Base-by-base conservation (phyloP, 75 land plant species). In the Pinus albicaulis region DNA sequence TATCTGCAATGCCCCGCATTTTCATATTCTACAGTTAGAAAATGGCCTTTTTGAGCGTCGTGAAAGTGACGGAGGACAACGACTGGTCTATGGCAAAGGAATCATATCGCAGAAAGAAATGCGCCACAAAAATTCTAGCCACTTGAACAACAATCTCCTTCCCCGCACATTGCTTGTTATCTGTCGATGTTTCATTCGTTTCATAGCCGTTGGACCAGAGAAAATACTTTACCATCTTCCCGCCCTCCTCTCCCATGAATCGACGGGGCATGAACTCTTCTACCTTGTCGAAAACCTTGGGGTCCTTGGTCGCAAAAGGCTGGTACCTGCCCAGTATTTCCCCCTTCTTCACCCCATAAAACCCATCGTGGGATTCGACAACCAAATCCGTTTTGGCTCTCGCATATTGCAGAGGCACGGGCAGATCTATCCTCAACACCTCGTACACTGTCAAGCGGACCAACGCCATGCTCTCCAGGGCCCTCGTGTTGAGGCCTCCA, bases 201-300 rank as follows among this genome's bases (percentile, higher is more conserved):
- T 89, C 88, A 0, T 57, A 80, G 17, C 94, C 96, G 55, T 91
- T 93, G 15, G 95, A 89, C 96, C 96, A 93, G 34, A 82, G 38
- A 12, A 93, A 84, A 56, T 89, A 79, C 76, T 76, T 76, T 59
- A 92, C 53, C 52, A 94, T 69, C 83, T 77, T 78, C 80, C 82
- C 78, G 0, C 92, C 86, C 7, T 82, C 85, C 24, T 83, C 81
- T 0, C 93, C 99, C 26, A 93, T 52, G 81, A 96, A 93, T 65
- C 97, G 64, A 13, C 84, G 83, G 31, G 83, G 76, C 20, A 83
- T 83, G 55, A 91, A 96, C 80, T 83, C 81, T 34, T 78, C 76
- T 0, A 80, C 75, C 3, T 70, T 58, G 19, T 65, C 76, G 72
- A 89, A 87, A 15, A 89, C 79, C 76, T 19, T 71, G 4, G 83